Evolutionary conservation across 345 rosid species (phyloP).

Genomic region (Abelmoschus esculentus): DNA sequence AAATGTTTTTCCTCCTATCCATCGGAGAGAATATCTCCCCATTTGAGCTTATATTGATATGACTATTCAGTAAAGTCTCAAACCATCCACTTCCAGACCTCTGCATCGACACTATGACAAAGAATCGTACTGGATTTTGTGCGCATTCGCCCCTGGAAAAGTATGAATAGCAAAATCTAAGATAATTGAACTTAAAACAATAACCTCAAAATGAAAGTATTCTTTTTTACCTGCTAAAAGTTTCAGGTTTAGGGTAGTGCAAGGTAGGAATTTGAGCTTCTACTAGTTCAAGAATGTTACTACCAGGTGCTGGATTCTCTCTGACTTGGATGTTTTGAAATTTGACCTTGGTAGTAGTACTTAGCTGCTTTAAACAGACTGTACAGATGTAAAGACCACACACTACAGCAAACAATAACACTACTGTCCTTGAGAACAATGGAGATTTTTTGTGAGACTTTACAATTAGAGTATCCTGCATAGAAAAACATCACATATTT

Average conservation of each 20-base stretch:
- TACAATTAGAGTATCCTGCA: constrained; percentile 54
- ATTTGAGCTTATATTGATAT: constrained; percentile 78
- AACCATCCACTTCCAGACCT: constrained; percentile 99
- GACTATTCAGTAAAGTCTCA: constrained; percentile 91
- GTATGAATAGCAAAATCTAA: background rate
- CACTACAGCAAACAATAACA: constrained; percentile 55
- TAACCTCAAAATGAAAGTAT: background rate
- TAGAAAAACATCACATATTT: constrained; percentile 12
- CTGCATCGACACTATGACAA: constrained; percentile 89
- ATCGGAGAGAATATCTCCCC: constrained; percentile 78
- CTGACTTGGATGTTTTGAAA: constrained; percentile 39
- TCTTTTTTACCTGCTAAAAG: constrained; percentile 61
- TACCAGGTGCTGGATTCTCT: constrained; percentile 24
- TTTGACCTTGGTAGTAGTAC: constrained; percentile 24
- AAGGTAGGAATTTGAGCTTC: constrained; percentile 31
- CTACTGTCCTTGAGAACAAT: constrained; percentile 59
- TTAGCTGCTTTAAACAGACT: constrained; percentile 60
- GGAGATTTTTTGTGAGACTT: constrained; percentile 73
- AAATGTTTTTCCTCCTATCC: constrained; percentile 58
- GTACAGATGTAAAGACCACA: constrained; percentile 66
- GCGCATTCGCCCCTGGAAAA: constrained; percentile 62
- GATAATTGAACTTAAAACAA: background rate
- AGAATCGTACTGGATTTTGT: constrained; percentile 68
- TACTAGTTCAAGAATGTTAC: background rate
- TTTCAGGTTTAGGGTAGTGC: constrained; percentile 77